Evolutionary conservation across 2,329 filamentous ascomycete species (phyloP), one percentile per base, ranked within the genome.

Genomic region (Aspergillus carbonarius): DNA sequence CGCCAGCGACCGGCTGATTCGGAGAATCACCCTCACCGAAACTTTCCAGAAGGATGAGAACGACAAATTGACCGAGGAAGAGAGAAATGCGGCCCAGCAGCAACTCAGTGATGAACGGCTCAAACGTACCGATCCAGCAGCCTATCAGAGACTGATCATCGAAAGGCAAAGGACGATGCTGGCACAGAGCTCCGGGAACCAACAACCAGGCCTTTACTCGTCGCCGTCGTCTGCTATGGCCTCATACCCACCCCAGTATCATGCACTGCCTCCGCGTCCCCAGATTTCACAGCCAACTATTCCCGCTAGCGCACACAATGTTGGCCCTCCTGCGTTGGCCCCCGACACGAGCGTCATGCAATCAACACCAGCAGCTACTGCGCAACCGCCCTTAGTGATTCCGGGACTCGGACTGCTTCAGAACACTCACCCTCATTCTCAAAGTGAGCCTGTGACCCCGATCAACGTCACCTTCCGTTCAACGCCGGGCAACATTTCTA

Each of bases 21-120:
- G 70, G 66, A 56, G 72, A 1, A 86, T 93, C 57, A 81, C 84
- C 3, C 82, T 88, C 39, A 89, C 88, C 0, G 88, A 93, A 64
- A 88, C 88, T 0, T 91, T 92, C 63, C 87, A 90, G 63, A 81
- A 85, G 63, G 88, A 92, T 62, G 88, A 89, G 57, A 76, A 83
- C 10, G 85, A 87, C 51, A 80, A 81, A 12, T 72, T 93, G 20
- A 87, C 85, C 0, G 77, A 79, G 0, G 85, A 89, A 53, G 89
- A 92, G 62, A 71, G 79, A 9, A 76, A 75, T 44, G 83, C 87
- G 47, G 85, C 85, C 0, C 78, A 83, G 32, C 63, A 76, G 40
- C 71, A 80, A 50, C 63, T 80, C 6, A 66, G 71, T 34, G 74
- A 81, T 39, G 72, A 79, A 57, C 69, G 67, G 25, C 68, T 81